These are phyloP conservation scores for Kluyveromyces aestuarii DNA, from an alignment of 805 yeast genomes.

Conservation along the genomic window DNA sequence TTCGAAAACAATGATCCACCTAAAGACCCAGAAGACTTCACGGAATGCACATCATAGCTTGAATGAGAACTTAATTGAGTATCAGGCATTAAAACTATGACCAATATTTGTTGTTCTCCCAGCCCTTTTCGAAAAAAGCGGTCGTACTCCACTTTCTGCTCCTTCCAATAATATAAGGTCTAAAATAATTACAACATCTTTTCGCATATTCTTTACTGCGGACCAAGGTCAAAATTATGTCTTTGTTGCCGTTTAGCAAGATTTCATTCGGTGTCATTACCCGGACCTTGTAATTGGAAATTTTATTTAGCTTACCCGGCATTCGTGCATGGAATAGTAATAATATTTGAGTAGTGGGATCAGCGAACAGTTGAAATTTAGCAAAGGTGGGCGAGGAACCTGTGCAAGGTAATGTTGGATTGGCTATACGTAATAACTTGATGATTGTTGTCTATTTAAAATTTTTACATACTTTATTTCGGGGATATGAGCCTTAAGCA, in stretches of 20 bases:
- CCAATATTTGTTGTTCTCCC: neutral
- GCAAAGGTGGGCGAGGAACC: too few species aligned
- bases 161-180: neutral
- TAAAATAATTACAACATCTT: neutral
- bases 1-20: slow-evolving; percentile 2
- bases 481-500: neutral
- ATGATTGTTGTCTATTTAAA: neutral
- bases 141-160: neutral
- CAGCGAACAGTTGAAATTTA: too few species aligned
- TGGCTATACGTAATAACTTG: neutral
- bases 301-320: too few species aligned
- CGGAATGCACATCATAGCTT: neutral
- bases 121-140: neutral
- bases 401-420: too few species aligned
- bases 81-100: neutral
- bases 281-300: neutral
- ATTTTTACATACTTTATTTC: too few species aligned
- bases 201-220: neutral
- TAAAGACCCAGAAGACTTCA: neutral
- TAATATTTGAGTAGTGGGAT: too few species aligned
- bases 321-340: too few species aligned
- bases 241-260: neutral
- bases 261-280: neutral
- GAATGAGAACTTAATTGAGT: neutral
- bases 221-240: neutral